phyloP scores from a whole-genome alignment of 345 rosid genomes.

The Erodium maritimum region DNA sequence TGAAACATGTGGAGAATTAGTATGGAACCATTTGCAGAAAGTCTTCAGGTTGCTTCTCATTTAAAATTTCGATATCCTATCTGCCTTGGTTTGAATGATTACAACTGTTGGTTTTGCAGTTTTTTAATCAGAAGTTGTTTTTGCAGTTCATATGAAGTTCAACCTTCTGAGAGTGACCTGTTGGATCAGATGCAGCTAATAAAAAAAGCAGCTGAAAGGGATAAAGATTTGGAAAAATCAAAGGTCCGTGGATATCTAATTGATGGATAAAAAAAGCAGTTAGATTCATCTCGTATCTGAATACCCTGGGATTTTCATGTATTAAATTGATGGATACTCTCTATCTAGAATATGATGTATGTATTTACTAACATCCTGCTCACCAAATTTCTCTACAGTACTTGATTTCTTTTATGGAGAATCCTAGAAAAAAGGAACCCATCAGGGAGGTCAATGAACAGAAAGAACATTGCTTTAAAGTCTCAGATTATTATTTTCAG shows the following conservation, averaged over 20 bases:
- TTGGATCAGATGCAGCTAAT: slow-evolving; percentile 34
- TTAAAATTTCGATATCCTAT: background rate
- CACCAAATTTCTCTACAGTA: slow-evolving; percentile 16
- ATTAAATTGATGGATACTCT: background rate
- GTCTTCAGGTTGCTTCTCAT: slow-evolving; percentile 20
- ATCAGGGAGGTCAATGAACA: too few species aligned
- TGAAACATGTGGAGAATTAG: slow-evolving; percentile 15
- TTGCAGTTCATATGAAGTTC: slow-evolving; percentile 27
- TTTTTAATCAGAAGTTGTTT: too few species aligned
- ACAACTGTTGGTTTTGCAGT: background rate
- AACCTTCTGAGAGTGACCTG: slow-evolving; percentile 40
- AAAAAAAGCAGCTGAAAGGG: slow-evolving; percentile 34
- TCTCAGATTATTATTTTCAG: too few species aligned
- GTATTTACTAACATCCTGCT: background rate
- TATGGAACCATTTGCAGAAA: slow-evolving; percentile 25
- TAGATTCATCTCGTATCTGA: background rate
- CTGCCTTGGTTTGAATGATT: background rate
- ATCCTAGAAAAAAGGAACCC: too few species aligned
- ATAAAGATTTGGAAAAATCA: slow-evolving; percentile 32
- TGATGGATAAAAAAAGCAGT: too few species aligned
- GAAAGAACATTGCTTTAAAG: too few species aligned
- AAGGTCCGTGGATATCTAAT: too few species aligned
- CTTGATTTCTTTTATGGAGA: too few species aligned
- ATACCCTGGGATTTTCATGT: background rate
- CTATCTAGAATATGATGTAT: background rate